Base-by-base conservation (phyloP, 768 basidiomycete species). In the Russula sp. region DNA sequence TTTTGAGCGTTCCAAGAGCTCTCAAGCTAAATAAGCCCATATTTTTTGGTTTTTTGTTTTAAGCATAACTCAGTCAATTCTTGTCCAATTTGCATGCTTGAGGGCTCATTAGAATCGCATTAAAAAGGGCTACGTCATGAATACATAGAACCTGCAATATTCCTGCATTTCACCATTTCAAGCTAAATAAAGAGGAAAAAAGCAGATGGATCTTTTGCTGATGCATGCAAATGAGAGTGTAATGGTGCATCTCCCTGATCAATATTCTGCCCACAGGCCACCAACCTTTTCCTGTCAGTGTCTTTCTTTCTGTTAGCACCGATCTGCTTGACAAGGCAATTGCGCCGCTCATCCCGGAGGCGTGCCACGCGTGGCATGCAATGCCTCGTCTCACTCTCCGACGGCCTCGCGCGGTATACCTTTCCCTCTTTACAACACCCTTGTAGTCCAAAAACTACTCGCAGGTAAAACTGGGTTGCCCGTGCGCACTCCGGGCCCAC, bases 271-370 rank as follows among this genome's bases (percentile, higher is more conserved):
- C 7, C 8, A 5, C 32, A 3, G 18, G 18, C 40, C 36, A 63
- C 61, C 44, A 44, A 61, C 56, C 32, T 5, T 48, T 36, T 4
- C 40, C 58, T 20, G 28, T 38, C 38, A 13, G 4, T 38, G 38
- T 42, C 14, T n/a, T 42, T 42, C 26, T 24, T 42, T 8, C 5
- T n/a, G 26, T 24, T 44, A 97, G 95, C 73, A 98, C 98, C 69
- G 96, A 99, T 73, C 96, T 98, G 74, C 84, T 98, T 13, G 96
- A 99, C 78, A 99, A 99, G 74, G 90, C 93, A 0, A 96, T 98
- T 69, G 86, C 94, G 0, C 97, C 97, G 0, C 80, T 85, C 0
- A 94, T 98, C 59, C 96, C 96, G 0, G 96, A 99, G 63, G 82
- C 90, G 4, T 98, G 98, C 73, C 9, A n/a, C n/a, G n/a, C 83